Evolutionary conservation across 139 green algal species (phyloP), one percentile per base, ranked within the genome.

Genomic region (Pleodorina starrii): DNA sequence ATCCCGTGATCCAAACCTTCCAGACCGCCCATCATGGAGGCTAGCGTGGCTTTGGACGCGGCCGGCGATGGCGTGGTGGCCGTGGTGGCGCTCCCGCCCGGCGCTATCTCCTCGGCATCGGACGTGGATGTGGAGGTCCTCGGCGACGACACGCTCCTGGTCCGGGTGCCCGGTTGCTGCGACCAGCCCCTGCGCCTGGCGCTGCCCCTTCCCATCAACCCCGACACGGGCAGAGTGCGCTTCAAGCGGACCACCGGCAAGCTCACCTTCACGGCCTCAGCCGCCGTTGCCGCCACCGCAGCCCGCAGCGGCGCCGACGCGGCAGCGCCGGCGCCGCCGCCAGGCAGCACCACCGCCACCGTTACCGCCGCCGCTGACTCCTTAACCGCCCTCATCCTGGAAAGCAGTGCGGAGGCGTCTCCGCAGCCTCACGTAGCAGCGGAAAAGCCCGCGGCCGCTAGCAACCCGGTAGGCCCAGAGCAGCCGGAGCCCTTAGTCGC

Each of bases 231-330:
- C 7, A 10, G 44, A 1, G 82, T 88, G 0, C 32, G 43, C 16
- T 79, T 51, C 44, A 69, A 35, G 25, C 5, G 19, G 11, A 51
- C 78, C 5, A 85, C 54, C 23, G 36, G 78, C 23, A 50, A n/a
- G 21, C 82, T 88, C 0, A 88, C 60, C 10, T 88, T 88, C 32
- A 79, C 32, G 0, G 78, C 78, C 36, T n/a, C 48, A n/a, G 48
- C 48, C 48, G n/a, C n/a, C n/a, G n/a, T n/a, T n/a, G n/a, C n/a
- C n/a, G n/a, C n/a, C n/a, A n/a, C n/a, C n/a, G n/a, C n/a, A n/a
- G n/a, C n/a, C n/a, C n/a, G n/a, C n/a, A n/a, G n/a, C n/a, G n/a
- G n/a, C n/a, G n/a, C n/a, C n/a, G n/a, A n/a, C n/a, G n/a, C n/a
- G n/a, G n/a, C n/a, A n/a, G n/a, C n/a, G n/a, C n/a, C n/a, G n/a